Evolutionary conservation across 257 asterid genomes (phyloP), one percentile per base, ranked within the genome.

Genomic region (Catharanthus roseus): DNA sequence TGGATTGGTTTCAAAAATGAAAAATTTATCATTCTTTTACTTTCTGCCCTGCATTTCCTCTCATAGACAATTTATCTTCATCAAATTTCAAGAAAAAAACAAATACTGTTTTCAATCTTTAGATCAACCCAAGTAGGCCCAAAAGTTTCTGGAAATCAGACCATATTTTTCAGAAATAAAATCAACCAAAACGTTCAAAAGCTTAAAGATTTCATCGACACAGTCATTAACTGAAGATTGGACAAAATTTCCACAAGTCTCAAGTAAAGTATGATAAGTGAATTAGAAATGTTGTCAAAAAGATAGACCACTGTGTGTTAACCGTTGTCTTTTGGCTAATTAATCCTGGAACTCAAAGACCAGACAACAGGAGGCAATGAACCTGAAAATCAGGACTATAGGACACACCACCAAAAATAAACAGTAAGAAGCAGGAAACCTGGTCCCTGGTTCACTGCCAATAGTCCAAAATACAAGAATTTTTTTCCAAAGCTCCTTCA

Each of bases 351-450:
- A 49, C 58, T 56, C 64, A 69, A 28, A 53, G 49, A 55, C 75
- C 74, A 68, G 29, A 61, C 45, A 61, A 16, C 60, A 76, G 65
- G 65, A 26, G 74, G 73, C 77, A 58, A 67, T 42, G 55, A 72
- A 56, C 84, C 82, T 68, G 77, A 42, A 75, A 77, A 82, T 23
- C 73, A 34, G 84, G 82, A 54, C 65, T 19, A 44, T 44, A 51
- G 51, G 63, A 64, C 82, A 71, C 77, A 65, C 66, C 49, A 83
- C 31, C 72, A 65, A 62, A 74, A 74, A n/a, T 65, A 24, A 74
- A 50, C 70, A 55, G 72, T 64, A 41, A 47, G 74, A 74, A 77
- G 76, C 82, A 74, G 85, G 84, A 82, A 80, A 80, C 80, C 71
- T 58, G 82, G 80, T 42, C 78, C 84, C 78, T 36, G 65, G 50